phyloP scores from a whole-genome alignment of 768 basidiomycete species.

The Rhizopogon vinicolor region DNA sequence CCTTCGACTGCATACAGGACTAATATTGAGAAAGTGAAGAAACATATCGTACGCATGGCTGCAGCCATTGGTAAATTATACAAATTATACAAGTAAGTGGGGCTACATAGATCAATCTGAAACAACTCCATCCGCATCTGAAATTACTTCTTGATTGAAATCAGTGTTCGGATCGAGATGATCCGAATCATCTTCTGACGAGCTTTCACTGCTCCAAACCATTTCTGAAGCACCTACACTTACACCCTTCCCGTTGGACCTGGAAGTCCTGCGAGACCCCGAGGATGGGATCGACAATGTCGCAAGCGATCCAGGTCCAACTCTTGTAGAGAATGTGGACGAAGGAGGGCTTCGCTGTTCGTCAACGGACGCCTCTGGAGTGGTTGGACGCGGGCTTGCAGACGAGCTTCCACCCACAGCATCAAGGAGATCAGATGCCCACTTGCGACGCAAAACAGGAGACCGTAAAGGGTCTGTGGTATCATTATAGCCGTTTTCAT shows the following conservation, averaged over 20 bases:
- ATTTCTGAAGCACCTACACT: constrained; percentile 29
- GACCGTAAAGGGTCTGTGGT: constrained; percentile 35
- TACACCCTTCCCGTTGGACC: constrained; percentile 18
- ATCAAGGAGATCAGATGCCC: constrained; percentile 41
- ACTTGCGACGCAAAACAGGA: constrained; percentile 41
- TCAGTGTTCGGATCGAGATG: constrained; percentile 10
- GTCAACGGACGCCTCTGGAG: constrained; percentile 3
- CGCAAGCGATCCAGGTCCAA: constrained; percentile 43
- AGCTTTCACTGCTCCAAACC: constrained; percentile 59
- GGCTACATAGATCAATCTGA: constrained; percentile 10
- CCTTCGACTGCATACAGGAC: not conserved
- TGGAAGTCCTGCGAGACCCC: constrained; percentile 17
- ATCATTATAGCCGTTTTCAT: constrained; percentile 20
- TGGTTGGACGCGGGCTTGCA: constrained; percentile 7
- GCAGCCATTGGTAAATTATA: not conserved
- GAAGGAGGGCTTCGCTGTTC: constrained; percentile 12
- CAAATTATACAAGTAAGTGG: constrained; percentile 4
- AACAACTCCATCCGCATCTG: constrained; percentile 18
- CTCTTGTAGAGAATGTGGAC: constrained; percentile 35
- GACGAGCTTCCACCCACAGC: constrained; percentile 2
- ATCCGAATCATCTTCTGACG: constrained; percentile 41
- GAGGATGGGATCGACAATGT: constrained; percentile 35
- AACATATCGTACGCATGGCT: not conserved
- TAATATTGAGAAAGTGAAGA: not conserved
- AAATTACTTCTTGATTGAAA: constrained; percentile 9